Base-by-base conservation (phyloP, 202 grass and related monocot species). In the Hordeum pubiflorum region DNA sequence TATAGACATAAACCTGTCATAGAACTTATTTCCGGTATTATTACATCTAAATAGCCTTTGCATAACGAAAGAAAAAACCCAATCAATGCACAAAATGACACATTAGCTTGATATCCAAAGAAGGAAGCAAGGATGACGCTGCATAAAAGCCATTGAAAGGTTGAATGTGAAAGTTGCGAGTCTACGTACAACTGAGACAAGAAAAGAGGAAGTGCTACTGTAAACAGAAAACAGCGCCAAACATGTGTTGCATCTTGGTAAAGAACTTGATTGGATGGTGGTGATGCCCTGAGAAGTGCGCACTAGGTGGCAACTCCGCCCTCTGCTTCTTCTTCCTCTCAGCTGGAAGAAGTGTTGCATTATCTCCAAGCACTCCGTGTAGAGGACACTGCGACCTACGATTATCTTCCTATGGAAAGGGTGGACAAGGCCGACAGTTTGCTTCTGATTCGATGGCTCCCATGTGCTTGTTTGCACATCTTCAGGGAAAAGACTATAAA, bases 271-370 rank as follows among this genome's bases (percentile, higher is more conserved):
- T 50, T 10, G 82, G 95, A 85, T 93, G 82, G 46, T 82, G 82
- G 20, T 56, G 84, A 38, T 77, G 81, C 37, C 81, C 84, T 8
- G 75, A 82, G 48, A 74, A 69, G 69, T 40, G 76, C 3, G 86
- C 69, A 21, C 44, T 83, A 31, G 78, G 89, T 46, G 81, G 81
- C 0, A 81, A 84, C 55, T 94, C 86, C 0, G 84, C 66, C 67
- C 79, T 87, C 79, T 86, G 79, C 37, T 91, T 91, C 74, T 94
- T 94, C 76, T 63, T 89, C 86, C 94, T 87, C 81, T 91, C 18
- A 93, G 66, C 57, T 89, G 90, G 82, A 98, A 94, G 85, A 94
- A 98, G 46, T 88, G 88, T 22, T 95, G 92, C 88, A 94, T 91
- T 58, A 91, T 86, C 46, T 93, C 88, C 5, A 88, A 89, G 75